A percentile compares a stretch with the other conserved stretches of the same genome.
Conservation (phyloP, 352 stramenopile species). For the Saprolegnia parasitica region DNA sequence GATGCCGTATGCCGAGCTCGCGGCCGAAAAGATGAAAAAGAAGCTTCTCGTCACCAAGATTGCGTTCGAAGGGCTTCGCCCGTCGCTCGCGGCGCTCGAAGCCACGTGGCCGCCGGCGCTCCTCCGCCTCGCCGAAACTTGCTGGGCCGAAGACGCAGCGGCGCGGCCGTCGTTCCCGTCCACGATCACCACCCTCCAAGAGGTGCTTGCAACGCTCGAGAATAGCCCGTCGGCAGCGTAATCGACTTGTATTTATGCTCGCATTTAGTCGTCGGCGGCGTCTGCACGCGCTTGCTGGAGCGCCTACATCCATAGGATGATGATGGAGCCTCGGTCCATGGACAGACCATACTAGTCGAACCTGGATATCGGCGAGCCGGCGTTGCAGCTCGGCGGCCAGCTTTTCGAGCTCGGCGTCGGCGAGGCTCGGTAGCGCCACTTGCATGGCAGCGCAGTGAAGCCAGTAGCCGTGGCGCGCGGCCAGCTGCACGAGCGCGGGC, state of each 20-base stretch:
- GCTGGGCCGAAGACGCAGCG: background rate
- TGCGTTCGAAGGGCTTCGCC: constrained; percentile 4
- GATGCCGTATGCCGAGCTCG: background rate
- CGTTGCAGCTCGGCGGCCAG: constrained; percentile 2
- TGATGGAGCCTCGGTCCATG: no score
- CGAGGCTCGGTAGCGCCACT: constrained; percentile 7
- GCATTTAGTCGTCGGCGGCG: background rate
- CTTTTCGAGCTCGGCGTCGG: constrained; percentile 16
- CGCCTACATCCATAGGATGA: no score
- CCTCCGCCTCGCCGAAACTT: background rate
- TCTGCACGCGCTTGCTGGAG: no score
- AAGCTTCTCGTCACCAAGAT: background rate
- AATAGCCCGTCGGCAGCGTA: no score
- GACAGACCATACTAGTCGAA: no score
- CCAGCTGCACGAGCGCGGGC: constrained; percentile 3
- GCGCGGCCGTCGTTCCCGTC: background rate
- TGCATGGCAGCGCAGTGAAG: constrained; percentile 21
- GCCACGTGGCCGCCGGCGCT: background rate
- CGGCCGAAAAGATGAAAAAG: background rate
- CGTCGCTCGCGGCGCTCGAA: background rate
- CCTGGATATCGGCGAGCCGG: constrained; percentile 22
- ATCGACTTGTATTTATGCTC: no score
- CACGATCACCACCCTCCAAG: background rate
- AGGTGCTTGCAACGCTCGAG: background rate
- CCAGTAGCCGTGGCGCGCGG: constrained; percentile 1